A percentile compares a stretch with the other conserved stretches of the same genome.
Evolutionary conservation across 2,329 filamentous ascomycete genomes (phyloP).

Genomic region (Arthrinium puccinioides): DNA sequence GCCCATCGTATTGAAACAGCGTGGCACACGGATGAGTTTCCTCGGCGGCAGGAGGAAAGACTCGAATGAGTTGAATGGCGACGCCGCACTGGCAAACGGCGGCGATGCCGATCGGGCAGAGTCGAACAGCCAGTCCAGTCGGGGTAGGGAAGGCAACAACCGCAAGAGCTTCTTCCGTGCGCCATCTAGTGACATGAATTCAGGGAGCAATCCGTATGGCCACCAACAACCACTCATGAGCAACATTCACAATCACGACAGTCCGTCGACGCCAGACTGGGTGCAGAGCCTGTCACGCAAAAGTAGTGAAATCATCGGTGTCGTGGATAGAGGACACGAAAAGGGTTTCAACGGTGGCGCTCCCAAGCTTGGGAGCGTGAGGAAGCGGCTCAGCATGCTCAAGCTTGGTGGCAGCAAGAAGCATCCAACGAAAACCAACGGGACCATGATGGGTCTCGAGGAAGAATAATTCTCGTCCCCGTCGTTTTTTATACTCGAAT

Average conservation of each 20-base stretch:
- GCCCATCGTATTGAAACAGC: conserved; percentile 43
- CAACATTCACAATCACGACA: too few relatives aligned
- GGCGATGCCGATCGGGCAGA: conserved; percentile 20
- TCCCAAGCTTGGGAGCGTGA: conserved; percentile 55
- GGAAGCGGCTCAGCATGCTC: conserved; percentile 72
- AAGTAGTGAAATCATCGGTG: conserved; percentile 20
- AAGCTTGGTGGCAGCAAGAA: conserved; percentile 63
- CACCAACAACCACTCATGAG: conserved; percentile 11
- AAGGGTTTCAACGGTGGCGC: conserved; percentile 27
- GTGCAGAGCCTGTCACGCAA: conserved; percentile 15
- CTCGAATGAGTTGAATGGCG: conserved; percentile 18
- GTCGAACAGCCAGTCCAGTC: conserved; percentile 23
- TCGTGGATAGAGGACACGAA: conserved; percentile 18
- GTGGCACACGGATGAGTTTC: conserved; percentile 50
- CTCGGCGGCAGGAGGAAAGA: conserved; percentile 46
- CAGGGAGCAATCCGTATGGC: conserved; percentile 13
- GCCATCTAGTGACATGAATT: conserved; percentile 23
- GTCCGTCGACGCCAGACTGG: conserved; percentile 13
- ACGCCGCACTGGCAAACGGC: conserved; percentile 6
- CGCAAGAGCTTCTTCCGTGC: conserved; percentile 39
- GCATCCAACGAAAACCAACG: conserved; percentile 44
- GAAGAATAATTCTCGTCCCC: conserved; percentile 51
- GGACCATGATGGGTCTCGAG: conserved; percentile 44
- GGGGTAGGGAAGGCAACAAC: conserved; percentile 28
- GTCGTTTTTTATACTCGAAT: too few relatives aligned